A percentile compares a stretch with the other conserved stretches of the same genome.
Conservation (phyloP, 2,329 filamentous ascomycete species). For the Thelonectria olida region DNA sequence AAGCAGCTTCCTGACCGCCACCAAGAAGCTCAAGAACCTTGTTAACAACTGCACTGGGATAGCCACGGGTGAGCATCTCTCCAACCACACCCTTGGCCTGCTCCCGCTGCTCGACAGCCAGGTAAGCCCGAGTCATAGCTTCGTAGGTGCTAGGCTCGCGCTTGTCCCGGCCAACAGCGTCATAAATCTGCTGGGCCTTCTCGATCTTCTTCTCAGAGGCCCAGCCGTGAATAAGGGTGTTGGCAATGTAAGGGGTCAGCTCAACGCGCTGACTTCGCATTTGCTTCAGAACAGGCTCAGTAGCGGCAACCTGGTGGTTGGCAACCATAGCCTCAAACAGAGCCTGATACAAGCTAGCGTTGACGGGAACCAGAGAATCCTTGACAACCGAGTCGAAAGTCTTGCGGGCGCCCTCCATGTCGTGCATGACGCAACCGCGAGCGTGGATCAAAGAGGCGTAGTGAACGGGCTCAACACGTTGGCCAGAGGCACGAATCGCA, state of each 20-base stretch:
- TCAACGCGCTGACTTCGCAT: constrained; percentile 81
- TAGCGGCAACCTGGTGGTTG: constrained; percentile 84
- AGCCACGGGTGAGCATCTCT: constrained; percentile 91
- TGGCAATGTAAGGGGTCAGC: constrained; percentile 97
- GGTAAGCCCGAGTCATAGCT: constrained; percentile 94
- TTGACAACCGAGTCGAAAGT: constrained; percentile 85
- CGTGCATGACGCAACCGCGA: constrained; percentile 91
- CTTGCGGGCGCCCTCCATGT: constrained; percentile 82
- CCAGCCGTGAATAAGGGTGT: constrained; percentile 98
- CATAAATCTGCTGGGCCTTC: constrained; percentile 82
- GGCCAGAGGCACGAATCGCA: constrained; percentile 77
- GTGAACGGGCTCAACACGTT: constrained; percentile 89
- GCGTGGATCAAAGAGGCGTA: constrained; percentile 96
- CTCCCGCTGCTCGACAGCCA: constrained; percentile 82
- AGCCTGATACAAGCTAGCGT: constrained; percentile 92
- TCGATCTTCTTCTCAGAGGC: constrained; percentile 82
- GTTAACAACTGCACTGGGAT: constrained; percentile 89
- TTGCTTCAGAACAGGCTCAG: constrained; percentile 75
- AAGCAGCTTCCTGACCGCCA: constrained; percentile 55
- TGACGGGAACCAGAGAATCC: constrained; percentile 72
- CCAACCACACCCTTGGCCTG: constrained; percentile 81
- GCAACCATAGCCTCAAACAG: constrained; percentile 98
- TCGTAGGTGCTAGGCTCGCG: constrained; percentile 98
- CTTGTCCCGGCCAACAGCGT: constrained; percentile 77
- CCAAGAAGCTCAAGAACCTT: constrained; percentile 93